phyloP scores from a whole-genome alignment of 768 basidiomycete species.

The Russula brevipes region DNA sequence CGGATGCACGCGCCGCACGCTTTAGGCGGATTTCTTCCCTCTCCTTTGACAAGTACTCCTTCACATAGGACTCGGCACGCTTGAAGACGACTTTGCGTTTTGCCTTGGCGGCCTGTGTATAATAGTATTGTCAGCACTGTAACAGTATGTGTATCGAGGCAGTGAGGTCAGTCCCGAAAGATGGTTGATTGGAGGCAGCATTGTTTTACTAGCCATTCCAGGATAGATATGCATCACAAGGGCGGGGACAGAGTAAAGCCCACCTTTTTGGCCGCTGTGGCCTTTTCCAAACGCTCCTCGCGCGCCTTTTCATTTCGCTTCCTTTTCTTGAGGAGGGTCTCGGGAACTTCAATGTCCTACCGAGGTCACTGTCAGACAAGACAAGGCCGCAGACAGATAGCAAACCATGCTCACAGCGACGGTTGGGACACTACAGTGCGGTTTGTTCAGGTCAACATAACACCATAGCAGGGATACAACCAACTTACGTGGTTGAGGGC shows the following conservation, averaged over 20 bases:
- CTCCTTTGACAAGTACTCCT: conserved; percentile 91
- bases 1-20: conserved; percentile 83
- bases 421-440: background rate
- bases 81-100: conserved; percentile 99
- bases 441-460: background rate
- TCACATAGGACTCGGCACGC: conserved; percentile 96
- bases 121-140: conserved; percentile 19
- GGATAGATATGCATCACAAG: conserved; percentile 80
- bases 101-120: conserved; percentile 70
- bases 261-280: conserved; percentile 85
- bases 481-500: conserved; percentile 49
- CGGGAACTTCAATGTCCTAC: conserved; percentile 93
- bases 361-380: conserved; percentile 11
- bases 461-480: background rate
- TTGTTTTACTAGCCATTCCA: conserved; percentile 68
- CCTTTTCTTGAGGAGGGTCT: conserved; percentile 99
- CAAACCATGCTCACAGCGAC: conserved; percentile 4
- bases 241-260: conserved; percentile 31
- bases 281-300: conserved; percentile 86
- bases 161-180: conserved; percentile 79
- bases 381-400: background rate
- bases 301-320: conserved; percentile 96
- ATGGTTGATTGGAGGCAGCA: conserved; percentile 90
- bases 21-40: conserved; percentile 94
- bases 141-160: conserved; percentile 24